These are phyloP conservation scores for Yarrowia porcina DNA, from an alignment of 805 yeast genomes.

Conservation along the genomic window DNA sequence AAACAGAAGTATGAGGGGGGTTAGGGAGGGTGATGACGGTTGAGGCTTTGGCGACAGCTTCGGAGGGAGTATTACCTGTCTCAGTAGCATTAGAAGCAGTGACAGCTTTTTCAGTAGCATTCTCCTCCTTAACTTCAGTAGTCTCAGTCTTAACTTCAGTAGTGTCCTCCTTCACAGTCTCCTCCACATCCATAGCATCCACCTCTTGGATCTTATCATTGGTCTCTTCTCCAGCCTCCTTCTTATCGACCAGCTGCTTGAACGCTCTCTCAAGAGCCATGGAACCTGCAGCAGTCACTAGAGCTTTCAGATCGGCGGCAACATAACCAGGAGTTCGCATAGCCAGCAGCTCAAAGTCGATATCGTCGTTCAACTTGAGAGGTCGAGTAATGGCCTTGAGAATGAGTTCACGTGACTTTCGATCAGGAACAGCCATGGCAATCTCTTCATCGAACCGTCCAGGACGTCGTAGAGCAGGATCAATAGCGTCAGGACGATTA, in stretches of 20 bases:
- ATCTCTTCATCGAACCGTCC: conserved; percentile 96
- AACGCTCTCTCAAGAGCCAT: conserved; percentile 91
- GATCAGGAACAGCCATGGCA: conserved; percentile 91
- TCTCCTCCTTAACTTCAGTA: background rate
- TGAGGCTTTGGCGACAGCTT: background rate
- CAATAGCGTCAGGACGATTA: conserved; percentile 91
- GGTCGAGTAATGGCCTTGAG: conserved; percentile 66
- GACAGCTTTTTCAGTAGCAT: conserved; percentile 30
- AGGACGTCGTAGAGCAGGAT: conserved; percentile 91
- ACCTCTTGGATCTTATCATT: conserved; percentile 27
- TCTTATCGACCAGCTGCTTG: conserved; percentile 43
- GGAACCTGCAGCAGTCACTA: conserved; percentile 93
- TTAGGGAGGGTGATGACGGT: conserved; percentile 20
- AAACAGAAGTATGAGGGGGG: conserved; percentile 37
- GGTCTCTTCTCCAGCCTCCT: conserved; percentile 27
- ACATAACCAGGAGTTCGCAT: conserved; percentile 96
- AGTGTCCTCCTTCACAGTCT: conserved; percentile 34
- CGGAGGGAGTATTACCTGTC: no score
- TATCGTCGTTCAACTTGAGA: conserved; percentile 63
- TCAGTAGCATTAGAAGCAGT: conserved; percentile 30
- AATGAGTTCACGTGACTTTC: conserved; percentile 71
- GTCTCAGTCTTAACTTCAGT: background rate
- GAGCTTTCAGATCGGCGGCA: conserved; percentile 93
- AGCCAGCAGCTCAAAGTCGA: conserved; percentile 72
- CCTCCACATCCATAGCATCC: conserved; percentile 40